These are phyloP conservation scores for Talaromyces sp. DNA, from an alignment of 2,329 filamentous ascomycete genomes.

Conservation along the genomic window DNA sequence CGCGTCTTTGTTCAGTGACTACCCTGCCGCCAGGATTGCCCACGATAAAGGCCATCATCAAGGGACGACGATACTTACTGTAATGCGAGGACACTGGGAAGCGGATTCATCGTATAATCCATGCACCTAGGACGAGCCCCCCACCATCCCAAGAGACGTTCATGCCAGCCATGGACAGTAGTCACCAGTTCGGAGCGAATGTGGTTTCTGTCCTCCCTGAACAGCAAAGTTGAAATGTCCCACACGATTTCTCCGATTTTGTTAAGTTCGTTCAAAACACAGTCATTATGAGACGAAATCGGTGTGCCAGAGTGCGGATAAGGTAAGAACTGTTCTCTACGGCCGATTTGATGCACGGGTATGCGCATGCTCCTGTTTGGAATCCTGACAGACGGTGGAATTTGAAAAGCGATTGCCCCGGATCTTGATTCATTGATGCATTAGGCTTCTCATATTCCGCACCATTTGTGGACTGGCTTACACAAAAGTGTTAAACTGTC, in stretches of 20 bases:
- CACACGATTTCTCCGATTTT: constrained; percentile 20
- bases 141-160: constrained; percentile 20
- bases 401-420: constrained; percentile 4
- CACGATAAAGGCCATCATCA: background rate
- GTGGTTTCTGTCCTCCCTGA: constrained; percentile 11
- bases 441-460: background rate
- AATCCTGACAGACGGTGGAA: constrained; percentile 4
- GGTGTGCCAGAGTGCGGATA: constrained; percentile 18
- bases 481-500: constrained; percentile 7
- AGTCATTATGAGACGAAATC: constrained; percentile 16
- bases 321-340: constrained; percentile 18
- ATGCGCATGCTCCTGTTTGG: constrained; percentile 13
- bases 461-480: background rate
- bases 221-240: constrained; percentile 8
- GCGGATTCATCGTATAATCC: constrained; percentile 12
- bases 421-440: background rate
- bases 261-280: constrained; percentile 21
- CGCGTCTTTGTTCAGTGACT: background rate
- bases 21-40: background rate
- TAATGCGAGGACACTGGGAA: constrained; percentile 22
- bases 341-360: constrained; percentile 9
- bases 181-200: constrained; percentile 8
- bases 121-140: constrained; percentile 21
- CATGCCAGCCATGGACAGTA: constrained; percentile 16
- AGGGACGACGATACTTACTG: constrained; percentile 19